Base-by-base conservation (phyloP, 2,329 filamentous ascomycete genomes). In the Aspergillus sp. region DNA sequence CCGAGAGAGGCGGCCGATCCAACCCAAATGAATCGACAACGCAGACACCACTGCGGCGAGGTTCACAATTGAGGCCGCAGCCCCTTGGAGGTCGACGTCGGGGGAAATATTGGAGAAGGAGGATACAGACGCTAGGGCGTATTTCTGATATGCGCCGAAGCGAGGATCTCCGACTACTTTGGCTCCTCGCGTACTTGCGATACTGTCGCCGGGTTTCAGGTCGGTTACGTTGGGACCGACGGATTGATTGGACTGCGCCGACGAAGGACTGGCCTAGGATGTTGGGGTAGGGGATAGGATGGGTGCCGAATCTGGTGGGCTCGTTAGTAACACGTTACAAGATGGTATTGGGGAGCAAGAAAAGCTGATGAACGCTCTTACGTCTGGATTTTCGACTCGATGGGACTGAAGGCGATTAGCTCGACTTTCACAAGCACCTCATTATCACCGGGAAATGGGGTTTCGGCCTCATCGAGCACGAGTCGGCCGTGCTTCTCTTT, bases 131-230 rank as follows among this genome's bases (percentile, higher is more conserved):
- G 59, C 63, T 1, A 65, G 52, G n/a, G 62, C 51, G 1, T 67
- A 69, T 52, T 60, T 63, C 39, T 69, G 67, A 46, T 55, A 65
- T 2, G 64, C 61, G 2, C 65, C 64, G 52, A 65, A 65, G 31
- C 54, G 56, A 10, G 24, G 51, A 49, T 67, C 60, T n/a, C 52
- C 52, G 12, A 49, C 58, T 7, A 53, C 51, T 22, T 39, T 29
- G 42, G 59, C 60, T 31, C 52, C 52, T 24, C 63, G 59, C 16
- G 52, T 42, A 9, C 57, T 58, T 16, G 59, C 61, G 4, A 64
- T 55, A 6, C 57, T 53, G 29, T 68, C 62, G 16, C 66, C 66
- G 3, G 39, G 14, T n/a, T 63, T 57, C 24, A 66, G 20, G 1
- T 47, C n/a, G 36, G 29, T 49, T 14, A 66, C 59, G 5, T 57